These are phyloP conservation scores for Ceraceosorus guamensis DNA, from an alignment of 1,284 basidiomycete species.

Conservation along the genomic window DNA sequence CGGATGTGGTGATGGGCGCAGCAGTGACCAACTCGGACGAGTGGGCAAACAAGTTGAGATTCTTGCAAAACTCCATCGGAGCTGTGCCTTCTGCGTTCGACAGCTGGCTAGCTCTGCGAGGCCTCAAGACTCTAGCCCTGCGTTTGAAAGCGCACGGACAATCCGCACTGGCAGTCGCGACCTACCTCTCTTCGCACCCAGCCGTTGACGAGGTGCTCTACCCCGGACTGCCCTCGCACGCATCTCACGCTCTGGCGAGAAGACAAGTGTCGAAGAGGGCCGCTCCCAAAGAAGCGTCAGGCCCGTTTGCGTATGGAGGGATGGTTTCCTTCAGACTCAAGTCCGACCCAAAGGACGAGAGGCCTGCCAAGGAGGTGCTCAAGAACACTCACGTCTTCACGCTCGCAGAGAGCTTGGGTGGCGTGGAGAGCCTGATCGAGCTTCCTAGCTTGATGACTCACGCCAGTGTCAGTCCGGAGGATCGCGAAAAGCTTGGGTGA, in stretches of 20 bases:
- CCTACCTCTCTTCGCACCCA: slow-evolving; percentile 55
- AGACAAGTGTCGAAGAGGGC: slow-evolving; percentile 29
- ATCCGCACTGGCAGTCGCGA: slow-evolving; percentile 72
- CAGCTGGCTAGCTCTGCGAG: slow-evolving; percentile 82
- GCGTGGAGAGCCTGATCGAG: slow-evolving; percentile 83
- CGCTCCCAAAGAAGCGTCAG: slow-evolving; percentile 15
- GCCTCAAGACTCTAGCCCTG: slow-evolving; percentile 66
- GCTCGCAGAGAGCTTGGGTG: slow-evolving; percentile 82
- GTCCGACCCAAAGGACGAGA: slow-evolving; percentile 24
- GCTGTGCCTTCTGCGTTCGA: slow-evolving; percentile 82
- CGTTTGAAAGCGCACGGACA: slow-evolving; percentile 73
- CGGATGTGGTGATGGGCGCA: slow-evolving; percentile 56
- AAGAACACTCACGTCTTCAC: slow-evolving; percentile 65
- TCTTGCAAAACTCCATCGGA: slow-evolving; percentile 86
- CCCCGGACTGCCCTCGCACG: slow-evolving; percentile 58
- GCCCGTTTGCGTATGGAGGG: slow-evolving; percentile 47
- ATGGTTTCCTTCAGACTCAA: slow-evolving; percentile 52
- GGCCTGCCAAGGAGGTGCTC: slow-evolving; percentile 64
- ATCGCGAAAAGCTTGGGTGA: slow-evolving; percentile 43
- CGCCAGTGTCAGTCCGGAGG: slow-evolving; percentile 64
- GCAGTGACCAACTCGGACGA: slow-evolving; percentile 31
- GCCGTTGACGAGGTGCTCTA: slow-evolving; percentile 74
- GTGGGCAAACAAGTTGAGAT: slow-evolving; percentile 52
- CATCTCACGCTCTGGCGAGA: slow-evolving; percentile 28
- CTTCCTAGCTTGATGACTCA: slow-evolving; percentile 51